Evolutionary conservation across 768 basidiomycete genomes (phyloP), one percentile per base, ranked within the genome.

Genomic region (Rubroboletus pulcherrimus): DNA sequence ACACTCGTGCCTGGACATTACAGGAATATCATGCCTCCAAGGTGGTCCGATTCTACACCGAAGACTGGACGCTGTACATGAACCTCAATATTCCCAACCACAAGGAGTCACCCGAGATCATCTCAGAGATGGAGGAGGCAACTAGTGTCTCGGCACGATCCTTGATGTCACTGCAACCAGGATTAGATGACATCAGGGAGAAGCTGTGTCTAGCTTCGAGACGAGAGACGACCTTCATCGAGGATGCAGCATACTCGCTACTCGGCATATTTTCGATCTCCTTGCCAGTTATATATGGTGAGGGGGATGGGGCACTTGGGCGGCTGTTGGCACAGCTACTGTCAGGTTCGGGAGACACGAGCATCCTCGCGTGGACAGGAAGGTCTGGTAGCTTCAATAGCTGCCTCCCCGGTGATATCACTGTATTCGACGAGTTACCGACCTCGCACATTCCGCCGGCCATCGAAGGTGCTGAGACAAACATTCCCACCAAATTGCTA

Each of bases 171-270:
- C 46, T 62, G 6, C 53, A 37, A 11, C 53, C 61, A 0, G 61
- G 61, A 0, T 7, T 51, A 5, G 34, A 34, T 4, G 12, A 53
- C 5, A 61, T 61, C 9, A 37, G 58, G 29, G 60, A 54, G 39
- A 62, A 62, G 39, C 40, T 61, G 17, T 47, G 47, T 39, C 41
- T 62, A 0, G 61, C 61, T 17, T 57, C 61, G 3, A 17, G 15
- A 14, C 55, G 55, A 15, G 15, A 53, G 7, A 57, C 55, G 5
- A 62, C 52, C 0, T 15, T 34, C 7, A 12, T 54, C 7, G 61
- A 62, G 33, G 61, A 62, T 33, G 49, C 50, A 5, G 52, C 60
- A 3, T 61, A 61, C 29, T 61, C 58, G 8, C 40, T 61, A 4
- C 41, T 56, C 0, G 52, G 54, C 12, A 52, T 62, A 31, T 61